Base-by-base conservation (phyloP, 345 rosid genomes). In the Populus alba region DNA sequence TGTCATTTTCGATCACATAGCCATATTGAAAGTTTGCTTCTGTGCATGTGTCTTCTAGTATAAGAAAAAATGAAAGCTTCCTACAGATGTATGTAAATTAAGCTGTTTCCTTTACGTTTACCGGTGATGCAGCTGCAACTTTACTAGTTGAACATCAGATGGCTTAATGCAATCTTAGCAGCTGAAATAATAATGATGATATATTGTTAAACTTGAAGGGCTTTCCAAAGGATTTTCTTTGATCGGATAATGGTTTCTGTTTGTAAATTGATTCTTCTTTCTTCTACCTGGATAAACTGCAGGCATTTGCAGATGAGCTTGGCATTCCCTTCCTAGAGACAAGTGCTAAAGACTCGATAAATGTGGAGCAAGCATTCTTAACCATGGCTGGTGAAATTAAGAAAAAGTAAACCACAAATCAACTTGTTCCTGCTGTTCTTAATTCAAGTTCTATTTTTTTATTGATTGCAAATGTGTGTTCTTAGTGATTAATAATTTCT, bases 271-370 rank as follows among this genome's bases (percentile, higher is more conserved):
- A 15, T 78, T 72, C 10, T 78, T 63, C 77, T 74, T 75, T 73
- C 8, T 16, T 75, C 29, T 35, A 45, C 77, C 38, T 66, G 49
- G 47, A 81, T 55, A 63, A 59, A 66, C 57, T 67, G 35, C 82
- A 93, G 96, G 96, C 94, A 35, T 86, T 91, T 75, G 95, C 95
- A 37, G 95, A 91, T 78, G 94, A 92, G 78, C 91, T 90, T 8
- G 94, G 92, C 76, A 90, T 92, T 76, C 94, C 94, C 35, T 90
- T 91, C 83, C 91, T 92, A 22, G 95, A 92, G 87, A 91, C 97
- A 57, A 92, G 95, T 85, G 97, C 97, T 76, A 91, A 91, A 87
- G 95, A 91, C 82, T 79, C 95, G 61, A 89, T 88, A 70, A 93
- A 93, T 11, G 97, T 93, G 62, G 97, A 91, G 75, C 89, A 89